These are phyloP conservation scores for Lactarius evosmus DNA, from an alignment of 768 basidiomycete genomes.

Conservation along the genomic window DNA sequence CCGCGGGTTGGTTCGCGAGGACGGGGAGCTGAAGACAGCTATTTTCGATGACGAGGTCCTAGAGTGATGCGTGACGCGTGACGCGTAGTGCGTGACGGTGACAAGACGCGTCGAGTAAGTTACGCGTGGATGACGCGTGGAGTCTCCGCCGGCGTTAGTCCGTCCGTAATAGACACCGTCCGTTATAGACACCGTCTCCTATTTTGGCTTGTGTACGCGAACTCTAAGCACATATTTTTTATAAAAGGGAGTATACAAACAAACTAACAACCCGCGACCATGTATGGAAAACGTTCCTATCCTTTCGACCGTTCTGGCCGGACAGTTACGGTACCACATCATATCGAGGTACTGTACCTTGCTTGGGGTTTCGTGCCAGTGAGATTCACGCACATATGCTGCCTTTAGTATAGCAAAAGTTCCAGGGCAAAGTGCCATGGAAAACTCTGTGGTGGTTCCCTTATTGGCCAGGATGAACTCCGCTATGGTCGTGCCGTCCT, in stretches of 20 bases:
- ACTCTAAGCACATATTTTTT: not conserved
- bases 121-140: not conserved
- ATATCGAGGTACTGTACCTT: conserved; percentile 18
- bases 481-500: conserved; percentile 57
- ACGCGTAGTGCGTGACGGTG: conserved; percentile 3
- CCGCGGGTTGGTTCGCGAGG: conserved; percentile 65
- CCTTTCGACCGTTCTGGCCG: not conserved
- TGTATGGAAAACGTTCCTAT: not conserved
- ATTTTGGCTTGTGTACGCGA: conserved; percentile 1
- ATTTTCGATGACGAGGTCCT: conserved; percentile 69
- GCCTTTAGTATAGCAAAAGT: conserved; percentile 65
- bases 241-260: not conserved
- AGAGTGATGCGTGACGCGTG: conserved; percentile 3
- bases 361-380: not conserved
- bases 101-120: conserved; percentile 5
- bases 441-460: conserved; percentile 52
- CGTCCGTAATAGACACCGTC: not conserved
- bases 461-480: conserved; percentile 53
- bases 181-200: conserved; percentile 14
- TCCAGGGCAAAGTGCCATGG: conserved; percentile 67
- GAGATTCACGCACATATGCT: conserved; percentile 3
- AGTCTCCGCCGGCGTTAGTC: not conserved
- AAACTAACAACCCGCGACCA: not conserved
- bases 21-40: conserved; percentile 69
- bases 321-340: not conserved